Percentiles rank a stretch among this genome's conserved stretches.
Evolutionary conservation across 1,284 basidiomycete species (phyloP).

Genomic region (Trametes polyzona): DNA sequence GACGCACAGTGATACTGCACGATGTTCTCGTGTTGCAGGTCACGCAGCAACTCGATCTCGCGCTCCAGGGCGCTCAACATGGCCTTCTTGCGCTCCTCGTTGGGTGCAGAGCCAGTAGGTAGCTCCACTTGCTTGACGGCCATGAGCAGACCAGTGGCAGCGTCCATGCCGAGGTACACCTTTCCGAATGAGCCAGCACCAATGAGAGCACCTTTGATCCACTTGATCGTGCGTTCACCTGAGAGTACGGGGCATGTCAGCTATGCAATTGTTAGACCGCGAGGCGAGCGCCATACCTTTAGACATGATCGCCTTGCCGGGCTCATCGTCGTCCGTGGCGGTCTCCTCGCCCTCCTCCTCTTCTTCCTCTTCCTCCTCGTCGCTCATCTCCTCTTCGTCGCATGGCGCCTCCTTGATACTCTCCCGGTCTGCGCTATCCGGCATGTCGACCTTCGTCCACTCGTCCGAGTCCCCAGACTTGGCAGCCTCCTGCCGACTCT

Average conservation of each 20-base stretch:
- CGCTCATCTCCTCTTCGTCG: constrained; percentile 36
- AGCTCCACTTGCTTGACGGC: constrained; percentile 99
- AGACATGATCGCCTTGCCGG: constrained; percentile 62
- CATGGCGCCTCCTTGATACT: constrained; percentile 44
- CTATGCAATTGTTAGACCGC: no score
- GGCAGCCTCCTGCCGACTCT: constrained; percentile 70
- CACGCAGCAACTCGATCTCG: constrained; percentile 96
- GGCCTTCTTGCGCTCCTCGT: constrained; percentile 91
- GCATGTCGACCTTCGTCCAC: constrained; percentile 66
- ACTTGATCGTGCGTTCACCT: constrained; percentile 80
- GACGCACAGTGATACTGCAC: constrained; percentile 93
- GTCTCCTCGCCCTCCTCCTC: constrained; percentile 50
- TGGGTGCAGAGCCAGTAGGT: constrained; percentile 83
- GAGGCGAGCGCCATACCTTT: no score
- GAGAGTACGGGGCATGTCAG: background rate
- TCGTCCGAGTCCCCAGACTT: constrained; percentile 60
- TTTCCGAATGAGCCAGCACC: constrained; percentile 96
- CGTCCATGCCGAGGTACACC: constrained; percentile 98
- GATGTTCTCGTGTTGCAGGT: constrained; percentile 95
- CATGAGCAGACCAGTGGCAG: constrained; percentile 92
- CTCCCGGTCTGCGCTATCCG: constrained; percentile 46
- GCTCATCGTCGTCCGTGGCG: constrained; percentile 52
- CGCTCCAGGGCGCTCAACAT: constrained; percentile 96
- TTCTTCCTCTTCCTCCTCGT: constrained; percentile 43
- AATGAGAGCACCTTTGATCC: constrained; percentile 99